Evolutionary conservation across 2,329 filamentous ascomycete species (phyloP).

Genomic region (Claviceps capensis): DNA sequence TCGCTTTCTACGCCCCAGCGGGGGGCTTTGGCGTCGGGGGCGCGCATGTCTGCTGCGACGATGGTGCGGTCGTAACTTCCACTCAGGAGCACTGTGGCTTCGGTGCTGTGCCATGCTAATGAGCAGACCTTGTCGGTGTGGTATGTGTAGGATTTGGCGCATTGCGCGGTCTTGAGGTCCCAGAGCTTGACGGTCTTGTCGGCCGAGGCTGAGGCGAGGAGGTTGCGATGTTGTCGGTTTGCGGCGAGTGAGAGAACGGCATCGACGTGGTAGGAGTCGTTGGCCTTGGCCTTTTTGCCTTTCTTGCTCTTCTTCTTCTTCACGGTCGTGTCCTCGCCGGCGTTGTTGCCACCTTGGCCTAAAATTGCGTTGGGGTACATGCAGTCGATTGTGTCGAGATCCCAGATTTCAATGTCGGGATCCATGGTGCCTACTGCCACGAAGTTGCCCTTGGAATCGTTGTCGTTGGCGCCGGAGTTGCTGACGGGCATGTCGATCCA

Average conservation of each 20-base stretch:
- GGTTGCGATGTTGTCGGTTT: constrained; percentile 85
- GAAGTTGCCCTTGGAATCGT: constrained; percentile 68
- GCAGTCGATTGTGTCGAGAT: constrained; percentile 87
- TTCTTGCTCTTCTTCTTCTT: constrained; percentile 83
- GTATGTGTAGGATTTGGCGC: constrained; percentile 88
- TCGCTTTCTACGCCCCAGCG: constrained; percentile 93
- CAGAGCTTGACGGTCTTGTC: constrained; percentile 97
- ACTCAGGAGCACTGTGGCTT: constrained; percentile 78
- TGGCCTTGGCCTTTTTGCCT: constrained; percentile 57
- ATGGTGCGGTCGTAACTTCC: constrained; percentile 92
- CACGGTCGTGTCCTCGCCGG: constrained; percentile 57
- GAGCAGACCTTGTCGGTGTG: constrained; percentile 98
- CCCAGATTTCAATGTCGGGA: constrained; percentile 97
- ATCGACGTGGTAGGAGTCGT: constrained; percentile 88
- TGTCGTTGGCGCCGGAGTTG: constrained; percentile 44
- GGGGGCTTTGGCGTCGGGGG: constrained; percentile 66
- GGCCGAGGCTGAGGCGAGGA: constrained; percentile 87
- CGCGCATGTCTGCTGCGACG: constrained; percentile 91
- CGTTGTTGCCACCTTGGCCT: constrained; percentile 52
- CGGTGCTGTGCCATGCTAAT: constrained; percentile 78
- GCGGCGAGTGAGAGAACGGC: constrained; percentile 82
- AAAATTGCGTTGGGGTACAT: constrained; percentile 98
- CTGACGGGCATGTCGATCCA: constrained; percentile 90
- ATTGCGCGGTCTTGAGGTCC: constrained; percentile 85
- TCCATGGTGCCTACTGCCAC: constrained; percentile 95